Conservation (phyloP, 2,329 filamentous ascomycete species). For the Fusarium fujikuroi region DNA sequence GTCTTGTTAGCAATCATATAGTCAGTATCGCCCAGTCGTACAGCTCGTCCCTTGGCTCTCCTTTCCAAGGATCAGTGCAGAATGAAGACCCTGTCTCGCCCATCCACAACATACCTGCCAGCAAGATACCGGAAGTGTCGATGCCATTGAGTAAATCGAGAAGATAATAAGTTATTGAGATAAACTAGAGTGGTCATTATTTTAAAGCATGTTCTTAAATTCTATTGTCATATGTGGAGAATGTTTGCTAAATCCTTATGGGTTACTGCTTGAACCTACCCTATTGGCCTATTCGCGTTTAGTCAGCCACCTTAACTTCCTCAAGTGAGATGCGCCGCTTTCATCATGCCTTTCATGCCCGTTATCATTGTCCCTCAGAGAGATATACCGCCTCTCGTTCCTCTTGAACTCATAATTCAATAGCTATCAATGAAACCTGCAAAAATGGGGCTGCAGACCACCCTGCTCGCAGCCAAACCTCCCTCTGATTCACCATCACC, state of each 20-base stretch:
- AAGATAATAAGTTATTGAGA: accelerated
- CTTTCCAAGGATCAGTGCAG: slow-evolving; percentile 3
- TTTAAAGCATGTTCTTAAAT: background rate
- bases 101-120: background rate
- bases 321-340: background rate
- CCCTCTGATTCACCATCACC: background rate
- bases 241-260: background rate
- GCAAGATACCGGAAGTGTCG: background rate
- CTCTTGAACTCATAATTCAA: accelerated
- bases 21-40: background rate
- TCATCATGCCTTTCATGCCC: too few species aligned
- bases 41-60: background rate
- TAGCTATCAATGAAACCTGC: background rate
- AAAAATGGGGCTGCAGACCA: background rate
- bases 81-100: background rate
- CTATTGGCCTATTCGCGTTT: background rate
- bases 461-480: background rate
- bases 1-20: background rate
- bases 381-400: accelerated
- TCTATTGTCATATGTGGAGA: background rate
- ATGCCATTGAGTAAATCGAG: background rate
- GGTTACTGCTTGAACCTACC: background rate
- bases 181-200: background rate
- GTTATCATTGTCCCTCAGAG: background rate
- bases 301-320: background rate